A percentile compares a stretch with the other conserved stretches of the same genome.
Evolutionary conservation across 306 rosid genomes (phyloP).

Genomic region (Acacia melanoxylon): DNA sequence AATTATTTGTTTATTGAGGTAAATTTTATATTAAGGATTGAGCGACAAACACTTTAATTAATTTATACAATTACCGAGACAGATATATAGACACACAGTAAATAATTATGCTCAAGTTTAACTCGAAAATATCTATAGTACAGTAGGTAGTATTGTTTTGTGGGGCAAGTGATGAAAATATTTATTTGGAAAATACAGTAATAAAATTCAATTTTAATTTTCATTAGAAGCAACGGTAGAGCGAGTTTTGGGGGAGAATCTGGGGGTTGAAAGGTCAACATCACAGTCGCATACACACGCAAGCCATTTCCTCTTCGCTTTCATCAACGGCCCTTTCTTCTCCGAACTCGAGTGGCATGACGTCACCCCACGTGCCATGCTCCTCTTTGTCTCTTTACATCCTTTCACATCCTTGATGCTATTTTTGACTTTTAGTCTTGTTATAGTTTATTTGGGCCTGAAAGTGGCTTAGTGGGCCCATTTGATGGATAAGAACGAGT

Average conservation of each 20-base stretch:
- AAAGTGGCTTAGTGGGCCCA: not conserved
- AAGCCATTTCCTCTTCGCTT: not conserved
- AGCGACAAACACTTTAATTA: no score
- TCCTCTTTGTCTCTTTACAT: not conserved
- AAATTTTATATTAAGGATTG: no score
- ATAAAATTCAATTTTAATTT: not conserved
- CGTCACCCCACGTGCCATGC: constrained; percentile 3
- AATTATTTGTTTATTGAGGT: no score
- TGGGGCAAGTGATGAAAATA: no score
- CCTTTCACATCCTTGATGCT: not conserved
- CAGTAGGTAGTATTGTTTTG: no score
- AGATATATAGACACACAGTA: no score
- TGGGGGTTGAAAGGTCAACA: not conserved
- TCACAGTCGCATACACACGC: not conserved
- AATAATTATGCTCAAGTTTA: not conserved
- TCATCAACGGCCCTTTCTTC: not conserved
- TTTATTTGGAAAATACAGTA: not conserved
- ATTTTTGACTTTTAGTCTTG: not conserved
- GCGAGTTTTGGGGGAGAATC: not conserved
- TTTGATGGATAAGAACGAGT: not conserved
- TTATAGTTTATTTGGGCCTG: not conserved
- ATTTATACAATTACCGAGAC: no score
- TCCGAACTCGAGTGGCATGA: not conserved
- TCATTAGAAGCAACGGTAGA: not conserved
- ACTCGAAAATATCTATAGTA: not conserved